Base-by-base conservation (phyloP, 2,329 filamentous ascomycete genomes). In the Shiraia bambusicola region DNA sequence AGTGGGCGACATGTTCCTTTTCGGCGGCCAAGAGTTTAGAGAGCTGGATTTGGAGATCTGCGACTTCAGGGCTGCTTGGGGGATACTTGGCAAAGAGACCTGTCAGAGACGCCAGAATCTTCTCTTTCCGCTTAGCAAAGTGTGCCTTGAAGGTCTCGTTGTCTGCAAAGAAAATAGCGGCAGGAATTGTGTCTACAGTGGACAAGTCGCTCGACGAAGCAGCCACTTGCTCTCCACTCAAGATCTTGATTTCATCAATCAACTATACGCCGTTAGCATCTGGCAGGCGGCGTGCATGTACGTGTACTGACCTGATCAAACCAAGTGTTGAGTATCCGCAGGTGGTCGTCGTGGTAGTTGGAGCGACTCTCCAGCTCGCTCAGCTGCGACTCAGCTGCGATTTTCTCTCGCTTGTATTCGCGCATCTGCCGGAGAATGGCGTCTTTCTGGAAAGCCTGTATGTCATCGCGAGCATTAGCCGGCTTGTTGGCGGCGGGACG, bases 341-440 rank as follows among this genome's bases (percentile, higher is more conserved):
- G 75, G 67, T 97, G 93, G 58, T 97, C 90, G 71, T 97, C 89
- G 71, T 97, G 89, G 70, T 93, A 83, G 49, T 81, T 78, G 22
- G 87, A 82, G 62, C 83, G 81, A 66, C 89, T 90, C 52, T 87
- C 81, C 50, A 94, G 75, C 53, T 95, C 87, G 63, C 85, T 85
- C 48, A 96, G 76, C 63, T 88, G 87, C 44, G 82, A 77, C 73
- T 97, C 91, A 49, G 94, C 75, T 28, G 86, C 87, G 43, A 80
- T 78, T 66, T 90, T 91, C 67, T 95, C 89, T 58, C 93, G 84
- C 72, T 95, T 95, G 72, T 95, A 96, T 72, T 97, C 93, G 66
- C 90, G 88, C 90, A 98, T 95, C 73, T 96, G 92, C 44, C 94
- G 88, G 61, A 88, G 86, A 67, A 98, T 95, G 52, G 93, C 93